Conservation (phyloP, 257 asterid genomes). For the Rehmannia glutinosa region DNA sequence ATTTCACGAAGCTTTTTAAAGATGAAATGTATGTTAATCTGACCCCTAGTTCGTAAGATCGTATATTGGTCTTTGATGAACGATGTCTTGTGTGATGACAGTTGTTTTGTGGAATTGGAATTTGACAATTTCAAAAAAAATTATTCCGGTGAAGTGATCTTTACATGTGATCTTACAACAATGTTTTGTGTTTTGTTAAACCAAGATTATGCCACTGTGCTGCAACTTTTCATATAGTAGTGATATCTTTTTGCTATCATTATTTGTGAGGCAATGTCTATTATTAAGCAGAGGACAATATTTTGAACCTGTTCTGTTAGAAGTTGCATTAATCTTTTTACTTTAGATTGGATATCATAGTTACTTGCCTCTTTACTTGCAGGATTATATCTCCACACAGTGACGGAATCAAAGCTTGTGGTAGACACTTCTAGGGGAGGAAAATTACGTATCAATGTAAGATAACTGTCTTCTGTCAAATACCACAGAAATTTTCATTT, state of each 20-base stretch:
- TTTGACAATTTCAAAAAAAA: too few species aligned
- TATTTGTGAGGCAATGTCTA: neutral
- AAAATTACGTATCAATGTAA: slow-evolving; percentile 78
- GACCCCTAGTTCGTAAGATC: too few species aligned
- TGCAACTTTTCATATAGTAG: neutral
- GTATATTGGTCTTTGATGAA: too few species aligned
- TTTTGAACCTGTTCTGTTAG: slow-evolving; percentile 2
- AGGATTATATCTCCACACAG: slow-evolving; percentile 87
- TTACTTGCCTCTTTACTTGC: slow-evolving; percentile 34
- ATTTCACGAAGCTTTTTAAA: neutral
- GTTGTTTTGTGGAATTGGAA: neutral
- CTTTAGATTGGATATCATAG: neutral
- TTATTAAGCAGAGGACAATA: neutral
- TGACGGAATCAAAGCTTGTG: slow-evolving; percentile 77
- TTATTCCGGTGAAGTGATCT: neutral
- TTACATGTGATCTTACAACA: neutral
- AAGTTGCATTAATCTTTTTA: slow-evolving; percentile 1
- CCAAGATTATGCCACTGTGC: neutral
- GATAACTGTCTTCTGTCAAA: slow-evolving; percentile 16
- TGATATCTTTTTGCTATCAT: neutral
- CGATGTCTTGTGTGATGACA: neutral
- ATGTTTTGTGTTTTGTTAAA: neutral
- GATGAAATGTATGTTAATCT: too few species aligned
- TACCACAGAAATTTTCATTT: neutral
- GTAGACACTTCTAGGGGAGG: slow-evolving; percentile 99